Evolutionary conservation across 495 filamentous ascomycete species (phyloP).

Genomic region (Penicillium canescens): DNA sequence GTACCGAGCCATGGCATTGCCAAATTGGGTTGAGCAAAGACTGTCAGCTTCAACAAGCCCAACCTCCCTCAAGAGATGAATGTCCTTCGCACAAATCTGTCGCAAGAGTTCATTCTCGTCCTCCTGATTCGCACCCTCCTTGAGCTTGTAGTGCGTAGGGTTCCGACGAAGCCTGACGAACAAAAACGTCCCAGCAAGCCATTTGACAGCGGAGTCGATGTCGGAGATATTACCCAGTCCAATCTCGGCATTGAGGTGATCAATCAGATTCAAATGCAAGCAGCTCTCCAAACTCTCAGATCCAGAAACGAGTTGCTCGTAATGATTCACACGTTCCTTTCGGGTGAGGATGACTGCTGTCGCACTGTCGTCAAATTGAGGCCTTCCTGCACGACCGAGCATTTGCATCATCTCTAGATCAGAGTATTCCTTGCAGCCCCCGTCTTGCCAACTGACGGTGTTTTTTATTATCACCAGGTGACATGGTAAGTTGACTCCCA

Average conservation of each 20-base stretch:
- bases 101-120: conserved; percentile 70
- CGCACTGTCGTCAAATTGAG: conserved; percentile 87
- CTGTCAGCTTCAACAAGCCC: conserved; percentile 54
- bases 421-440: conserved; percentile 71
- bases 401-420: conserved; percentile 98
- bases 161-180: conserved; percentile 80
- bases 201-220: conserved; percentile 70
- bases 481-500: conserved; percentile 92
- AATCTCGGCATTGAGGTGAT: conserved; percentile 94
- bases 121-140: conserved; percentile 52
- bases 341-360: conserved; percentile 86
- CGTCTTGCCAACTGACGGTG: conserved; percentile 71
- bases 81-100: conserved; percentile 77
- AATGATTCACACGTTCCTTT: conserved; percentile 63
- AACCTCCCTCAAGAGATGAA: conserved; percentile 64
- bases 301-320: conserved; percentile 82
- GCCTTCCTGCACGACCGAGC: conserved; percentile 89
- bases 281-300: conserved; percentile 84
- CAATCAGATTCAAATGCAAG: conserved; percentile 83
- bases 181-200: conserved; percentile 87
- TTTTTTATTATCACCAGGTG: conserved; percentile 93
- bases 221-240: conserved; percentile 77
- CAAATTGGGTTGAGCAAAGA: conserved; percentile 73
- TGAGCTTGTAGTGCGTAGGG: conserved; percentile 74
- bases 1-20: conserved; percentile 90